phyloP scores from a whole-genome alignment of 805 yeast species.

The Candida loeiensis region DNA sequence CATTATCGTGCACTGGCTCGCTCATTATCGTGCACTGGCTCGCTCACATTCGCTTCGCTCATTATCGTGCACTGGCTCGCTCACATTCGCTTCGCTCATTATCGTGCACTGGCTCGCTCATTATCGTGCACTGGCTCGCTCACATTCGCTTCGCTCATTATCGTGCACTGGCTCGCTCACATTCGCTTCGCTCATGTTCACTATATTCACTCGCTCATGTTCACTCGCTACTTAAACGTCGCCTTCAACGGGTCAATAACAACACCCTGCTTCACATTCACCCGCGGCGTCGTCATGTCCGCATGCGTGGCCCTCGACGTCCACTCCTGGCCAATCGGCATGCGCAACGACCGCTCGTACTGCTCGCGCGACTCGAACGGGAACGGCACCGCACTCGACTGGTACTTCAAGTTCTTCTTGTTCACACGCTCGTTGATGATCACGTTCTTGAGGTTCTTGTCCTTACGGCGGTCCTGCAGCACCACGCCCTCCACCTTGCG shows the following conservation, averaged over 20 bases:
- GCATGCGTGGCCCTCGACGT: conserved; percentile 83
- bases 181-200: not conserved
- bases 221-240: conserved; percentile 53
- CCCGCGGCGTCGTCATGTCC: conserved; percentile 82
- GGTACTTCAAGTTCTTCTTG: conserved; percentile 82
- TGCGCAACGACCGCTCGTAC: conserved; percentile 86
- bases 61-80: no score
- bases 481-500: conserved; percentile 77
- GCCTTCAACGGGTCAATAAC: conserved; percentile 90
- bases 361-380: conserved; percentile 93
- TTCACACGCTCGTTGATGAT: conserved; percentile 85
- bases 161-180: no score
- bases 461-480: conserved; percentile 67
- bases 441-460: conserved; percentile 71
- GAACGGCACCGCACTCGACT: conserved; percentile 87
- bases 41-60: no score
- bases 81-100: no score
- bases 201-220: not conserved
- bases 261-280: conserved; percentile 80
- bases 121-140: no score
- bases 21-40: no score
- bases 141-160: no score
- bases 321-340: conserved; percentile 99
- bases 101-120: no score
- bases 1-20: no score